Evolutionary conservation across 495 filamentous ascomycete genomes (phyloP).

Genomic region (Wilcoxina mikolae): DNA sequence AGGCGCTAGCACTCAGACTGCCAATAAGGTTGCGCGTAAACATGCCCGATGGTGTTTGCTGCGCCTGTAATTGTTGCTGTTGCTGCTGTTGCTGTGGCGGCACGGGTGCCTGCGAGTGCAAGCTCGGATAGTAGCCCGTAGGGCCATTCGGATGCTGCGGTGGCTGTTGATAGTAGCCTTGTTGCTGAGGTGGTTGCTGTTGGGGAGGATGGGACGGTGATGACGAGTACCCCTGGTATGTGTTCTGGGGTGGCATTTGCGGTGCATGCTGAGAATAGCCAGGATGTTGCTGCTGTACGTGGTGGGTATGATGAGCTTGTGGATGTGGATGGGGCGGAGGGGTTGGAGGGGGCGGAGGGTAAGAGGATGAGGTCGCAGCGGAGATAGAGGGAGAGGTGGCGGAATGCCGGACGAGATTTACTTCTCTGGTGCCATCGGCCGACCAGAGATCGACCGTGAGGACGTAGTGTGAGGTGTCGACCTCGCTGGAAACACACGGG

Average conservation of each 20-base stretch:
- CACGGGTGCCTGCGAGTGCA: conserved; percentile 28
- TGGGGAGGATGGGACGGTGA: conserved; percentile 10
- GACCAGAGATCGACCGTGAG: conserved; percentile 89
- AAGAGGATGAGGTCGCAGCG: conserved; percentile 63
- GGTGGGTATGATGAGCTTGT: conserved; percentile 29
- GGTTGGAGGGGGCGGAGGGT: conserved; percentile 36
- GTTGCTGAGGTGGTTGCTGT: conserved; percentile 28
- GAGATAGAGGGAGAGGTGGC: conserved; percentile 80
- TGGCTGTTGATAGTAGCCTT: conserved; percentile 31
- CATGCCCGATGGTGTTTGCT: conserved; percentile 58
- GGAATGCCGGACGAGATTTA: conserved; percentile 84
- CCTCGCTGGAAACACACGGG: conserved; percentile 37
- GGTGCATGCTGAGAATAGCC: conserved; percentile 30
- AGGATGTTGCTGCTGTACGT: conserved; percentile 32
- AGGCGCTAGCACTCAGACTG: conserved; percentile 78
- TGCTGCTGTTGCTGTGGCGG: conserved; percentile 31
- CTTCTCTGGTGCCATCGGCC: conserved; percentile 67
- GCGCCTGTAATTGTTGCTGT: conserved; percentile 31
- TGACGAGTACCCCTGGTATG: conserved; percentile 32
- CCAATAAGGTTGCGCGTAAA: conserved; percentile 94
- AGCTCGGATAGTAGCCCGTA: conserved; percentile 32
- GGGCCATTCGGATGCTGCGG: conserved; percentile 32
- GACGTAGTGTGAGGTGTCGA: conserved; percentile 81
- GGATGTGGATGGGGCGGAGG: conserved; percentile 33
- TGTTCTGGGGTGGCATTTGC: conserved; percentile 28